A percentile compares a stretch with the other conserved stretches of the same genome.
phyloP scores from a whole-genome alignment of 208 protist species.

The Trypanosoma boissoni region DNA sequence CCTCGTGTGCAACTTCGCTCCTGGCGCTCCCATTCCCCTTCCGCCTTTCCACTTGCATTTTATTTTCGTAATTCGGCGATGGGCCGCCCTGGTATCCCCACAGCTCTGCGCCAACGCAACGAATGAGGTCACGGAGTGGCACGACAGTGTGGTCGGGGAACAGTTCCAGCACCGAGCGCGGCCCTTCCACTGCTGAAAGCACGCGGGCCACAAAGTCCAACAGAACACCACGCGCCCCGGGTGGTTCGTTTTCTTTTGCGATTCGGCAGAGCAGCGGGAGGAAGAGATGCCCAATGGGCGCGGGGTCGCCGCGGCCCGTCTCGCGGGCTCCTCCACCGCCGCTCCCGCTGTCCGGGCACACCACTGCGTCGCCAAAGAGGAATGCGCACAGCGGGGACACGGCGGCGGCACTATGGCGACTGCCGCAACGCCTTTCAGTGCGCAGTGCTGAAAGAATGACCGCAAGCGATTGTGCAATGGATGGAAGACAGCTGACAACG shows the following conservation, averaged over 20 bases:
- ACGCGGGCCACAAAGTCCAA: constrained; percentile 53
- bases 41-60: too few relatives aligned
- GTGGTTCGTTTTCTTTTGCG: constrained; percentile 68
- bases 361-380: constrained; percentile 1
- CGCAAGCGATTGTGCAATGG: constrained; percentile 33
- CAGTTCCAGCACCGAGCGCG: constrained; percentile 62
- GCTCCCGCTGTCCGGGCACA: neutral
- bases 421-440: constrained; percentile 8
- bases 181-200: constrained; percentile 40
- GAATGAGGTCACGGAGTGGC: constrained; percentile 65
- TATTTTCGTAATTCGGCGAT: too few relatives aligned
- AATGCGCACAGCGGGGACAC: constrained; percentile 55
- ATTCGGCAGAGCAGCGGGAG: constrained; percentile 69
- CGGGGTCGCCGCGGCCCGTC: constrained; percentile 17
- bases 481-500: constrained; percentile 27
- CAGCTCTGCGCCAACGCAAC: constrained; percentile 37
- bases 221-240: constrained; percentile 45
- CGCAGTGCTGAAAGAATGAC: constrained; percentile 26
- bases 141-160: constrained; percentile 42
- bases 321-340: neutral
- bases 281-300: constrained; percentile 54
- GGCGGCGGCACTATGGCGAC: constrained; percentile 30
- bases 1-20: neutral
- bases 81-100: too few relatives aligned
- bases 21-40: neutral